Base-by-base conservation (phyloP, 2,329 filamentous ascomycete genomes). In the Neurospora sp. region DNA sequence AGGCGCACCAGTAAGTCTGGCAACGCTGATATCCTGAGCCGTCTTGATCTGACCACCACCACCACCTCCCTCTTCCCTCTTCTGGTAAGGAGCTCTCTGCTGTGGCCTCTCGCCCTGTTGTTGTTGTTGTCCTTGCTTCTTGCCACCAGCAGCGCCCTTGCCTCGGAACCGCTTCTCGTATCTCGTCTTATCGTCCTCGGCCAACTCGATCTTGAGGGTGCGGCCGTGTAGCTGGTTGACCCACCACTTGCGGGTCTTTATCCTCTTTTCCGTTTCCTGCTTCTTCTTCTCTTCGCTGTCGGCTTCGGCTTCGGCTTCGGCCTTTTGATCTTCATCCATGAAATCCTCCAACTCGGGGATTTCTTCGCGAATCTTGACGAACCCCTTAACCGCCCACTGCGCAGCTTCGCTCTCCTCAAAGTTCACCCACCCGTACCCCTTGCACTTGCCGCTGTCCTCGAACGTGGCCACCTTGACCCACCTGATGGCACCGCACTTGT, bases 401-500 rank as follows among this genome's bases (percentile, higher is more conserved):
- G 93, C 93, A 0, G 91, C 87, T 70, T 92, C 89, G 11, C 94
- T 78, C 67, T 93, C 89, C 77, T 90, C 89, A 80, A 98, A 99
- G 72, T 92, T 92, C 72, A 99, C 89, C 94, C 96, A 99, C 6
- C 91, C 96, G 81, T 91, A 99, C 19, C 96, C 96, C 82, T 98
- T 98, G 84, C 96, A 99, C 82, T 98, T 99, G 62, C 96, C 96
- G 23, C 91, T 91, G 79, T 99, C 96, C 80, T 98, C 92, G 78
- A 99, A 99, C 0, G 94, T 97, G 2, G 96, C 96, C 74, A 98
- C 84, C 81, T 97, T 95, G 73, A 93, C 87, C 82, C 92, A 92
- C 68, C 90, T 88, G 72, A 98, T 88, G 72, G 90, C 85, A 67
- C 96, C 96, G 78, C 95, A 98, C 78, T 90, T 92, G 67, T 86